A percentile compares a stretch with the other conserved stretches of the same genome.
Evolutionary conservation across 1,284 basidiomycete species (phyloP).

Genomic region (Trichosporon asahii): DNA sequence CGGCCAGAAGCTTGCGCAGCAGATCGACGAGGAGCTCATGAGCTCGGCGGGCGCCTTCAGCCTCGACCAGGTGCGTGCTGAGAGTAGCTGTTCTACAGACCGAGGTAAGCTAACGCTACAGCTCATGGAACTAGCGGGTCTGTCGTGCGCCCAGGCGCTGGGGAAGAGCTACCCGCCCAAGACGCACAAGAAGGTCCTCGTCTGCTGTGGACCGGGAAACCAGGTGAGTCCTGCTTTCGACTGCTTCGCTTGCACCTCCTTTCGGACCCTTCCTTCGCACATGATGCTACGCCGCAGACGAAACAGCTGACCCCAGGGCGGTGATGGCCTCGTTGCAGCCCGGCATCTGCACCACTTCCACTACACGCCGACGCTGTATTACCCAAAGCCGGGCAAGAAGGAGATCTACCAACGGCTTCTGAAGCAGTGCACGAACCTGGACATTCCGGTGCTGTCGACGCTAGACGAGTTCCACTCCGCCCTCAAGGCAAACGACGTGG

Average conservation of each 20-base stretch:
- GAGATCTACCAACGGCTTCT: slow-evolving; percentile 84
- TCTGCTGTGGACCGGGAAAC: slow-evolving; percentile 95
- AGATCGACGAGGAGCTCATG: slow-evolving; percentile 95
- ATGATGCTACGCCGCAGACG: no score
- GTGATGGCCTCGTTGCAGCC: slow-evolving; percentile 94
- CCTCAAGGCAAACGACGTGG: slow-evolving; percentile 68
- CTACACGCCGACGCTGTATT: slow-evolving; percentile 77
- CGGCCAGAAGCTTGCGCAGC: slow-evolving; percentile 73
- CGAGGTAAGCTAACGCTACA: slow-evolving; percentile 43
- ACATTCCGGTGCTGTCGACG: slow-evolving; percentile 65
- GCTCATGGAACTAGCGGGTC: slow-evolving; percentile 98
- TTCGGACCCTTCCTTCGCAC: no score
- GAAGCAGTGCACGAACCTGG: slow-evolving; percentile 82
- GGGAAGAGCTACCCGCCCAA: slow-evolving; percentile 68
- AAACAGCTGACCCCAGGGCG: slow-evolving; percentile 60
- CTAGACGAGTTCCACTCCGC: slow-evolving; percentile 57
- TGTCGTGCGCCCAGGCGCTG: slow-evolving; percentile 88
- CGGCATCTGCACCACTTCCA: slow-evolving; percentile 88
- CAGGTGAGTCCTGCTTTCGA: slow-evolving; percentile 54
- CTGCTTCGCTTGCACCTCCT: no score
- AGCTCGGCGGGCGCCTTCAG: slow-evolving; percentile 76
- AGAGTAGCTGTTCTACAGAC: neutral
- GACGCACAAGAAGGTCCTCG: slow-evolving; percentile 69
- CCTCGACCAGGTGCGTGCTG: slow-evolving; percentile 69
- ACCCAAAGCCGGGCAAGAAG: slow-evolving; percentile 79